Percentiles rank a stretch among this genome's conserved stretches.
Evolutionary conservation across 202 grass and related monocot species (phyloP).

Genomic region (Dendrocalamus latiflorus): DNA sequence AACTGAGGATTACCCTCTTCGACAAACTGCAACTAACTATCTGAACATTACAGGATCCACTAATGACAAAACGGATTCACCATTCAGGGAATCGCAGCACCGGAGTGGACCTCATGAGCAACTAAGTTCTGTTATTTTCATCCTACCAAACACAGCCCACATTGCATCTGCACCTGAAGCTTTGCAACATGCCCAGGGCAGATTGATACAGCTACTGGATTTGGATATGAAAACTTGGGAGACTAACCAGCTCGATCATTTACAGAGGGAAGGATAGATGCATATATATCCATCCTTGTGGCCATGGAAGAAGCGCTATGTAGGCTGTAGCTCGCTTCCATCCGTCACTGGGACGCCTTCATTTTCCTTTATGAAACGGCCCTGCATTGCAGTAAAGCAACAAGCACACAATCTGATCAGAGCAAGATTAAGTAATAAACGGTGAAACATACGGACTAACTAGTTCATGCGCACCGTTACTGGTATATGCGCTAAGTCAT

Average conservation of each 20-base stretch:
- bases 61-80: neutral
- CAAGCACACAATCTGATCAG: neutral
- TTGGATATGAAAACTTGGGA: neutral
- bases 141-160: constrained; percentile 17
- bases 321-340: constrained; percentile 1
- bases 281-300: neutral
- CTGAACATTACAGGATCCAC: neutral
- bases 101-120: neutral
- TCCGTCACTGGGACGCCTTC: constrained; percentile 4
- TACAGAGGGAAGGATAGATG: neutral
- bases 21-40: neutral
- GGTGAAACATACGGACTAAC: neutral
- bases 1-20: neutral
- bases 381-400: constrained; percentile 38
- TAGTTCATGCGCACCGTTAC: neutral
- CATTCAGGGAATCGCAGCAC: neutral
- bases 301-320: neutral
- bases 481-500: neutral
- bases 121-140: constrained; percentile 26
- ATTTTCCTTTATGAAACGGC: constrained; percentile 67
- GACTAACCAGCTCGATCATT: constrained; percentile 20
- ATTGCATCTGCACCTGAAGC: constrained; percentile 1
- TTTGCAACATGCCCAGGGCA: neutral
- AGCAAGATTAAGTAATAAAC: neutral
- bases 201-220: neutral